phyloP scores from a whole-genome alignment of 345 rosid genomes.

The Acer negundo region DNA sequence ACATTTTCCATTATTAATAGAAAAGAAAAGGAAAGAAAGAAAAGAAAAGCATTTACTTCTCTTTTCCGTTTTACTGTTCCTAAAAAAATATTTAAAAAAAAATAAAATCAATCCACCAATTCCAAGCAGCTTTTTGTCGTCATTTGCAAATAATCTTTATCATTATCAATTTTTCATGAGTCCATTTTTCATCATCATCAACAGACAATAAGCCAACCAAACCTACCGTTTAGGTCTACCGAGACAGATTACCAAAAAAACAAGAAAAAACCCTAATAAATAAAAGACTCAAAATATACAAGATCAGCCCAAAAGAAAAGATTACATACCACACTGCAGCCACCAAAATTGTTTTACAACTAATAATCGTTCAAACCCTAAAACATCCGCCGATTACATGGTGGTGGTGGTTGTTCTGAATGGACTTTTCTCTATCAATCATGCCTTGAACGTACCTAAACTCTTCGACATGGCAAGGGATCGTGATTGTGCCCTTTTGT shows the following conservation, averaged over 20 bases:
- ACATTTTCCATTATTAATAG: background rate
- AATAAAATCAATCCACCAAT: slow-evolving; percentile 19
- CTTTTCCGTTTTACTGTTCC: slow-evolving; percentile 9
- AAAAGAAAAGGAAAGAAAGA: slow-evolving; percentile 6
- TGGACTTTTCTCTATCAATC: slow-evolving; percentile 63
- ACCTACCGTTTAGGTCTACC: slow-evolving; percentile 11
- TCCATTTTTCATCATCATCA: slow-evolving; percentile 1
- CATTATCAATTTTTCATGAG: slow-evolving; percentile 3
- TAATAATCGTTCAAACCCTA: slow-evolving; percentile 43
- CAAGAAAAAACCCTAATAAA: slow-evolving; percentile 5
- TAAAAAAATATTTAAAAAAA: background rate
- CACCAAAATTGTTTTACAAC: slow-evolving; percentile 7
- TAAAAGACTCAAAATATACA: background rate
- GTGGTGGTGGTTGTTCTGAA: slow-evolving; percentile 26
- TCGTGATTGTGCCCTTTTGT: slow-evolving; percentile 62
- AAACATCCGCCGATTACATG: slow-evolving; percentile 56
- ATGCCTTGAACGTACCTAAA: slow-evolving; percentile 53
- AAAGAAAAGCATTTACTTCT: slow-evolving; percentile 16
- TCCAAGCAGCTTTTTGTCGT: slow-evolving; percentile 23
- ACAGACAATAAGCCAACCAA: slow-evolving; percentile 3
- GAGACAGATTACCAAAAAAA: slow-evolving; percentile 1
- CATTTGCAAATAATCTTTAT: slow-evolving; percentile 25
- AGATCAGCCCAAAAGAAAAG: no score
- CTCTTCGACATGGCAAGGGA: slow-evolving; percentile 59
- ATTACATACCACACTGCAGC: slow-evolving; percentile 21